A percentile compares a stretch with the other conserved stretches of the same genome.
These are phyloP conservation scores for Euclidium syriacum DNA, from an alignment of 345 rosid species.

Conservation along the genomic window DNA sequence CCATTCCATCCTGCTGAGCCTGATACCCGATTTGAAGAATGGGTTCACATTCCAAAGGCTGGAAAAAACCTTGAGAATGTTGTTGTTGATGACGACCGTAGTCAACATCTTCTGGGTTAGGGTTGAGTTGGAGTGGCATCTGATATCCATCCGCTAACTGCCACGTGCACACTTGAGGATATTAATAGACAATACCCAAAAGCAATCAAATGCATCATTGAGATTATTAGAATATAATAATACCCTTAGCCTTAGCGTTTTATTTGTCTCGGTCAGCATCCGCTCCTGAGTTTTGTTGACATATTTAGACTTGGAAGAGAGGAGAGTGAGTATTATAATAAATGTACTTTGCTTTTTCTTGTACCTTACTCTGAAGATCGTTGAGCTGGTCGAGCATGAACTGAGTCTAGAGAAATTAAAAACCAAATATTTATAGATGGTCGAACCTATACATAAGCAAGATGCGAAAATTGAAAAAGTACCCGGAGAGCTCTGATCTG, in stretches of 20 bases:
- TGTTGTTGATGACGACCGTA: slow-evolving; percentile 48
- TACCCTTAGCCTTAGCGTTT: slow-evolving; percentile 81
- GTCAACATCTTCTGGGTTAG: slow-evolving; percentile 58
- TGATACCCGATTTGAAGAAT: slow-evolving; percentile 92
- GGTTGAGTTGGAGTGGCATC: slow-evolving; percentile 57
- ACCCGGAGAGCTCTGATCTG: slow-evolving; percentile 87
- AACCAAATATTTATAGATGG: background rate
- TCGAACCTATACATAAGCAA: background rate
- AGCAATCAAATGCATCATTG: background rate
- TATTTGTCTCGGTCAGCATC: slow-evolving; percentile 68
- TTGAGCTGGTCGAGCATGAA: slow-evolving; percentile 90
- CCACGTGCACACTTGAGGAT: slow-evolving; percentile 16
- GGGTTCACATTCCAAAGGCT: slow-evolving; percentile 83
- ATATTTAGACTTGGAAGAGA: background rate
- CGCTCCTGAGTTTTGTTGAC: too few species aligned
- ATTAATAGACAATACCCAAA: background rate
- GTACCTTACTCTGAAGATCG: slow-evolving; percentile 86
- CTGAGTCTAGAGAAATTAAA: slow-evolving; percentile 51
- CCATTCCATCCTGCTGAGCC: slow-evolving; percentile 50
- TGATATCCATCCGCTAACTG: slow-evolving; percentile 96
- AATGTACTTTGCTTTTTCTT: too few species aligned
- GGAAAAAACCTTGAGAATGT: slow-evolving; percentile 63
- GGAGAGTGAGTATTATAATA: too few species aligned
- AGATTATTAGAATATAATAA: background rate
- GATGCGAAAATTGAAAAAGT: background rate